A percentile compares a stretch with the other conserved stretches of the same genome.
These are phyloP conservation scores for Cercospora canescens DNA, from an alignment of 2,329 filamentous ascomycete genomes.

Conservation along the genomic window DNA sequence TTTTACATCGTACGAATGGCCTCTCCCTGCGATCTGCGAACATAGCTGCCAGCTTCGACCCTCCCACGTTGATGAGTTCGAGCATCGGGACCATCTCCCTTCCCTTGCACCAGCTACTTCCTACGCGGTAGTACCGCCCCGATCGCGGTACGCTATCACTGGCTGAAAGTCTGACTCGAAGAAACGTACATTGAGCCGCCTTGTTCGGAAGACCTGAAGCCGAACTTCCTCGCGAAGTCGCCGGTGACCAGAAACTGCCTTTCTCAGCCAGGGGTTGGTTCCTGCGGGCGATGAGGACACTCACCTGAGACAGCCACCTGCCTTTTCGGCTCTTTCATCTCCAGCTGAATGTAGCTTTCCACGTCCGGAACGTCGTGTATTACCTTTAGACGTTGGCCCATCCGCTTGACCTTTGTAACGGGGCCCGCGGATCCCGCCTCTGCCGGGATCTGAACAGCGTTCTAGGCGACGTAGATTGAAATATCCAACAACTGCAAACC, in stretches of 20 bases:
- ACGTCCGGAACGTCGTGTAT: not conserved
- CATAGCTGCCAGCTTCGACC: not conserved
- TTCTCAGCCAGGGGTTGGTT: not conserved
- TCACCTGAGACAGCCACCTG: not conserved
- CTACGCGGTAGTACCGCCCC: not conserved
- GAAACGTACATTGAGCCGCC: not conserved
- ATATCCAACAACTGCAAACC: slow-evolving; percentile 7
- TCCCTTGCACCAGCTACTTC: not conserved
- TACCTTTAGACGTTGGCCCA: not conserved
- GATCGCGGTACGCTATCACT: not conserved
- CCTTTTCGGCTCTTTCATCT: not conserved
- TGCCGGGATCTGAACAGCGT: not conserved
- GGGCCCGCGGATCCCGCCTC: not conserved
- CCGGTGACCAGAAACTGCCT: not conserved
- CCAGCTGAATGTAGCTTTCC: slow-evolving; percentile 1
- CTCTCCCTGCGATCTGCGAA: not conserved
- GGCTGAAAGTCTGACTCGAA: slow-evolving; percentile 2
- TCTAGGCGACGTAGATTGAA: not conserved
- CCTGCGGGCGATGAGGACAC: not conserved
- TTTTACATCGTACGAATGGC: not conserved
- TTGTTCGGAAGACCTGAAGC: not conserved
- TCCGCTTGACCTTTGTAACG: not conserved
- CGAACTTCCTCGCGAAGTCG: not conserved
- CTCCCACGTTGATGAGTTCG: not conserved
- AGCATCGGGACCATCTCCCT: not conserved